Evolutionary conservation across 2,329 filamentous ascomycete species (phyloP).

Genomic region (Westerdykella sp.): DNA sequence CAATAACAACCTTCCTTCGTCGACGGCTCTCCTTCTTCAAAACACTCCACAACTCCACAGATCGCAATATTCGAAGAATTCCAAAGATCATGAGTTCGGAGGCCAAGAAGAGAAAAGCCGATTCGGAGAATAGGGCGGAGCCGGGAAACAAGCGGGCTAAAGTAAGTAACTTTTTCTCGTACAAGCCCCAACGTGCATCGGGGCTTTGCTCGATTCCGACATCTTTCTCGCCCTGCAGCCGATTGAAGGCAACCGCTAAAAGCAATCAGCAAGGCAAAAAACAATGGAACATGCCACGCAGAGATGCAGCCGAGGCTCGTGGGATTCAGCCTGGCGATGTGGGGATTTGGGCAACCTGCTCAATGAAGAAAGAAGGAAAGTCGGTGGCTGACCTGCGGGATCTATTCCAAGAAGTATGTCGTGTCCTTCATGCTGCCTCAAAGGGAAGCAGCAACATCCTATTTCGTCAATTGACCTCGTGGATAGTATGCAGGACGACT

Average conservation of each 20-base stretch:
- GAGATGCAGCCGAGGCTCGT: constrained; percentile 25
- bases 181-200: constrained; percentile 8
- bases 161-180: constrained; percentile 23
- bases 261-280: constrained; percentile 35
- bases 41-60: neutral
- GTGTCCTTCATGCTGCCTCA: neutral
- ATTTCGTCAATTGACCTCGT: constrained; percentile 9
- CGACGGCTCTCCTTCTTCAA: neutral
- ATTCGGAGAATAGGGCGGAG: constrained; percentile 17
- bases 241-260: constrained; percentile 11
- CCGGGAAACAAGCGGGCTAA: constrained; percentile 33
- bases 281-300: constrained; percentile 40
- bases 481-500: constrained; percentile 61
- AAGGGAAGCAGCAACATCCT: constrained; percentile 2
- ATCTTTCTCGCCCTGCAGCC: constrained; percentile 16
- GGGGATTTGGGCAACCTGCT: constrained; percentile 74
- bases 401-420: constrained; percentile 59
- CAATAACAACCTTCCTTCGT: neutral
- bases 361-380: constrained; percentile 63
- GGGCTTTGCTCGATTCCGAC: constrained; percentile 8
- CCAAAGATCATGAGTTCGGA: constrained; percentile 12
- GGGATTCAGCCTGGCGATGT: constrained; percentile 60
- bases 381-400: constrained; percentile 61
- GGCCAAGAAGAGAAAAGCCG: constrained; percentile 36
- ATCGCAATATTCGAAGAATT: neutral